These are phyloP conservation scores for Pseudogymnoascus pannorum DNA, from an alignment of 2,329 filamentous ascomycete genomes.

Conservation along the genomic window DNA sequence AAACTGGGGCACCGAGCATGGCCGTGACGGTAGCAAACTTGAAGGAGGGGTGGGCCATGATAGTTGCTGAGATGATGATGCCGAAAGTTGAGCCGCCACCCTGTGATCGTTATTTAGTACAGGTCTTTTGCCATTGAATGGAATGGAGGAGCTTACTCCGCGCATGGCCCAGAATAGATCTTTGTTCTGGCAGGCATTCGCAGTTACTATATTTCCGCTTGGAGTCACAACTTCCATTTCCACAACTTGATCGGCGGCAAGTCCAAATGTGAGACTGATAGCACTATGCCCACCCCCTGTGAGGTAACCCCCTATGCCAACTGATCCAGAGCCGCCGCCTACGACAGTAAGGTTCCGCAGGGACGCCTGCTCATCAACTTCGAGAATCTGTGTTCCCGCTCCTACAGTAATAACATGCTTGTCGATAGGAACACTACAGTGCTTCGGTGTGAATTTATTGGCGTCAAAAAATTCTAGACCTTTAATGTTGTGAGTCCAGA, in stretches of 20 bases:
- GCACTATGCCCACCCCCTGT: constrained; percentile 55
- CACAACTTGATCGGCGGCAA: constrained; percentile 56
- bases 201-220: constrained; percentile 40
- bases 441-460: constrained; percentile 34
- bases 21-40: constrained; percentile 21
- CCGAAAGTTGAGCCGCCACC: constrained; percentile 56
- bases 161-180: constrained; percentile 60
- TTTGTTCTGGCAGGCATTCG: constrained; percentile 44
- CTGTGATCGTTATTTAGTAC: constrained; percentile 25
- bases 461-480: constrained; percentile 32
- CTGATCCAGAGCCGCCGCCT: constrained; percentile 46
- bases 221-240: constrained; percentile 51
- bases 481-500: constrained; percentile 46
- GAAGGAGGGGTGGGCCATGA: constrained; percentile 41
- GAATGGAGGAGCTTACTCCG: constrained; percentile 37
- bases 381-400: constrained; percentile 44
- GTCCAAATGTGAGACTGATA: constrained; percentile 45
- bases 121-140: background rate
- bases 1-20: constrained; percentile 26
- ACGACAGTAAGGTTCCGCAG: constrained; percentile 42
- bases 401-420: constrained; percentile 45
- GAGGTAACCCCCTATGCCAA: constrained; percentile 53
- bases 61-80: constrained; percentile 49
- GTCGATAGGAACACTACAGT: constrained; percentile 35
- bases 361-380: constrained; percentile 41